Percentiles rank a stretch among this genome's conserved stretches.
These are phyloP conservation scores for Chrysosporium keratinophilum DNA, from an alignment of 2,329 filamentous ascomycete species.

Conservation along the genomic window DNA sequence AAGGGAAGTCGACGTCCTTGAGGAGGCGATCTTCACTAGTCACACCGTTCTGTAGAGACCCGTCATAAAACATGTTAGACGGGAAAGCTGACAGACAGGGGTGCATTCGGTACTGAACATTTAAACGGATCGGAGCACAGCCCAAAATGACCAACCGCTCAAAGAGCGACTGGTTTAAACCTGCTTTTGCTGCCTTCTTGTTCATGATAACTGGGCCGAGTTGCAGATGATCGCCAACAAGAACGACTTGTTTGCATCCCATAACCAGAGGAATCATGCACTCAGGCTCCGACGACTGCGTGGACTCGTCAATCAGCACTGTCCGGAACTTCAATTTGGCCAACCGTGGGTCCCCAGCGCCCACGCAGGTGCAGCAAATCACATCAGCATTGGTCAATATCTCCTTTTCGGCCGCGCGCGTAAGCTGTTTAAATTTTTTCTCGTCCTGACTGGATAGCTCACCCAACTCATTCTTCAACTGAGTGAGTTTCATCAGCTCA, in stretches of 20 bases:
- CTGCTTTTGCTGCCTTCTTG: constrained; percentile 97
- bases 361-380: constrained; percentile 97
- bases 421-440: constrained; percentile 96
- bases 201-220: constrained; percentile 99
- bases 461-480: constrained; percentile 82
- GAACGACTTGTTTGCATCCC: constrained; percentile 96
- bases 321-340: constrained; percentile 98
- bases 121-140: constrained; percentile 80
- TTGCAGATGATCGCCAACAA: constrained; percentile 96
- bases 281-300: constrained; percentile 93
- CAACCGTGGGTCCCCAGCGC: constrained; percentile 87
- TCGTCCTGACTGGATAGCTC: constrained; percentile 92
- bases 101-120: constrained; percentile 98
- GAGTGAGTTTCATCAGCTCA: constrained; percentile 81
- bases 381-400: constrained; percentile 93
- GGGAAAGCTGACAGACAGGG: constrained; percentile 94
- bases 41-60: constrained; percentile 90
- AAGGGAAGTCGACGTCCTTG: constrained; percentile 93
- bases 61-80: constrained; percentile 99
- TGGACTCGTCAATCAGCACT: constrained; percentile 95
- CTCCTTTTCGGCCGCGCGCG: constrained; percentile 84
- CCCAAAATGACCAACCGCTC: constrained; percentile 91
- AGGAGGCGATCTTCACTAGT: constrained; percentile 79
- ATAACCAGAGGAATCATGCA: constrained; percentile 97
- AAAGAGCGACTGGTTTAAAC: constrained; percentile 95